Evolutionary conservation across 805 yeast genomes (phyloP).

Genomic region (Wickerhamomyces ciferrii): DNA sequence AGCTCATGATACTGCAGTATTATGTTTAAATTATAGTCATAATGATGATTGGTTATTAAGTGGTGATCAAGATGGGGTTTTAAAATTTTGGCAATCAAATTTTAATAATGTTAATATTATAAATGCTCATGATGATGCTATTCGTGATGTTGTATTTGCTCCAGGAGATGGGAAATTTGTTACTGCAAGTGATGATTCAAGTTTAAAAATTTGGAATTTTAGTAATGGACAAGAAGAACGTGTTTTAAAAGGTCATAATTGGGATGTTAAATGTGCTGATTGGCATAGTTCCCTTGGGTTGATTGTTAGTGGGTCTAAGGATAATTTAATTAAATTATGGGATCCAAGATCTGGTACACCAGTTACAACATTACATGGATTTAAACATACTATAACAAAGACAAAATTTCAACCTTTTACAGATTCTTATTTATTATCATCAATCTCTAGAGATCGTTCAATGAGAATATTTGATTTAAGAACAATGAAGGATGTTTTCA

Average conservation of each 20-base stretch:
- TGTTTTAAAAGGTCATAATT: slow-evolving; percentile 84
- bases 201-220: slow-evolving; percentile 91
- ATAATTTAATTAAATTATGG: slow-evolving; percentile 90
- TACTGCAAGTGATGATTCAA: slow-evolving; percentile 91
- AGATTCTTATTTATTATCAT: slow-evolving; percentile 72
- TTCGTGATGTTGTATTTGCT: slow-evolving; percentile 83
- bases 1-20: slow-evolving; percentile 91
- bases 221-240: slow-evolving; percentile 82
- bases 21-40: slow-evolving; percentile 76
- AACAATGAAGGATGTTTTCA: slow-evolving; percentile 70
- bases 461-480: slow-evolving; percentile 85
- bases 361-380: slow-evolving; percentile 79
- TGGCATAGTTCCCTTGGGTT: slow-evolving; percentile 93
- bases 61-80: slow-evolving; percentile 87
- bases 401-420: slow-evolving; percentile 74
- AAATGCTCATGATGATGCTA: slow-evolving; percentile 72
- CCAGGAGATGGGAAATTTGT: slow-evolving; percentile 90
- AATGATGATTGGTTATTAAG: slow-evolving; percentile 92
- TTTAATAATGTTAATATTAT: slow-evolving; percentile 89
- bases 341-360: slow-evolving; percentile 83
- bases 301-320: slow-evolving; percentile 91
- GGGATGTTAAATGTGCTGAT: slow-evolving; percentile 97
- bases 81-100: slow-evolving; percentile 97
- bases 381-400: slow-evolving; percentile 89
- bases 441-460: slow-evolving; percentile 85